Percentiles rank a stretch among this genome's conserved stretches.
These are phyloP conservation scores for Monosporozyma aerobia DNA, from an alignment of 805 yeast genomes.

Conservation along the genomic window DNA sequence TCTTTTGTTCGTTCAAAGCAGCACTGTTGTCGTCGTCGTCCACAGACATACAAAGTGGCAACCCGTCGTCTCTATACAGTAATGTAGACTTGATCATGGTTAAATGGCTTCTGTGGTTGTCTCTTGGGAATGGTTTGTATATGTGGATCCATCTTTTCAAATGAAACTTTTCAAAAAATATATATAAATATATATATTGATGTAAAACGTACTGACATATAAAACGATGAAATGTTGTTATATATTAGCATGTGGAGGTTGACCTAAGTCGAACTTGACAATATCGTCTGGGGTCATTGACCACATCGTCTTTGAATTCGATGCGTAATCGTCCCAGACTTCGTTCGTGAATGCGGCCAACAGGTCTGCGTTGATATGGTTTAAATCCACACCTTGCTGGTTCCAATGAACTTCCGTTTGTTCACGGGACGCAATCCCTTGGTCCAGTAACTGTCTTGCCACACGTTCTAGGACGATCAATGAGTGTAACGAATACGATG, in stretches of 20 bases:
- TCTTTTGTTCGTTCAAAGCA: slow-evolving; percentile 63
- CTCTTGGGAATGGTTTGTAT: no score
- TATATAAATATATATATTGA: not conserved
- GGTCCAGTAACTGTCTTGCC: slow-evolving; percentile 16
- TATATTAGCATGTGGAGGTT: not conserved
- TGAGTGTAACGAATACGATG: slow-evolving; percentile 14
- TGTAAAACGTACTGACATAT: no score
- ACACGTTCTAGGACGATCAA: slow-evolving; percentile 18
- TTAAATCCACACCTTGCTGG: slow-evolving; percentile 6
- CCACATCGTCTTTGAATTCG: slow-evolving; percentile 4
- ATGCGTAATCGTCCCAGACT: slow-evolving; percentile 12
- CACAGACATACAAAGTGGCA: slow-evolving; percentile 85
- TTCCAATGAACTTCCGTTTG: slow-evolving; percentile 12
- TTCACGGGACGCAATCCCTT: slow-evolving; percentile 15
- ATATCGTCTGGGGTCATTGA: slow-evolving; percentile 11
- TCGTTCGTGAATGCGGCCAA: slow-evolving; percentile 9
- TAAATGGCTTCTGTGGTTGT: no score
- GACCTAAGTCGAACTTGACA: not conserved
- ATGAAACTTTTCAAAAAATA: not conserved
- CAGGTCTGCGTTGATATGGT: slow-evolving; percentile 7
- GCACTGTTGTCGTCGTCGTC: slow-evolving; percentile 61
- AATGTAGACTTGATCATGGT: slow-evolving; percentile 58
- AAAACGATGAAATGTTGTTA: no score
- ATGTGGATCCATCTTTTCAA: not conserved
- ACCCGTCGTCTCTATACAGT: slow-evolving; percentile 62